Percentiles rank a stretch among this genome's conserved stretches.
These are phyloP conservation scores for Cordyceps cicadae DNA, from an alignment of 2,329 filamentous ascomycete genomes.

Conservation along the genomic window DNA sequence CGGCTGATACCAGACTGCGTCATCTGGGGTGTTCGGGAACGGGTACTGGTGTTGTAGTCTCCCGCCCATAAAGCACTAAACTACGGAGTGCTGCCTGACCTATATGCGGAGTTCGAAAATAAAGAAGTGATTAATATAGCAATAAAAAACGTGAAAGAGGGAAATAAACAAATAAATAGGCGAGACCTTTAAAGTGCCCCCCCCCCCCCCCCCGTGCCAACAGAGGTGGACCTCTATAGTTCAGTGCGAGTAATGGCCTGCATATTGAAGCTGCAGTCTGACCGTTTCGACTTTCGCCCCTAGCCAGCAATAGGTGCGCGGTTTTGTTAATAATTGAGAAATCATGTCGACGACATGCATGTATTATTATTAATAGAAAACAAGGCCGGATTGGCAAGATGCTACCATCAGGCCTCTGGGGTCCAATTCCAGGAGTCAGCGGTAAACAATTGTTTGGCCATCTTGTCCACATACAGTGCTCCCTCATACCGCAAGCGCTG, in stretches of 20 bases:
- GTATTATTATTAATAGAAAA: conserved; percentile 9
- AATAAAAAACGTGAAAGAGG: background rate
- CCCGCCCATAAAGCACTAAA: no score
- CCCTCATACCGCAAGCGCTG: conserved; percentile 42
- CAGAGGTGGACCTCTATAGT: background rate
- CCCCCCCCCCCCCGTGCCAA: background rate
- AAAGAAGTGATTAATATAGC: background rate
- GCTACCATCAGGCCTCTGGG: conserved; percentile 30
- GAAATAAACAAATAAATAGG: background rate
- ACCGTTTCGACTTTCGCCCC: background rate
- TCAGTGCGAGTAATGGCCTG: conserved; percentile 11
- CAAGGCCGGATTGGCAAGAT: background rate
- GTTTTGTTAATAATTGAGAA: background rate
- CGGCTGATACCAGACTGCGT: background rate
- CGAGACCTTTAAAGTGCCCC: background rate
- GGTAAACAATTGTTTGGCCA: conserved; percentile 47
- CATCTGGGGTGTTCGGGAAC: background rate
- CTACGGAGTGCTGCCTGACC: no score
- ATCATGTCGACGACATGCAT: background rate
- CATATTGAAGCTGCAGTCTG: background rate
- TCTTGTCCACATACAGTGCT: conserved; percentile 39
- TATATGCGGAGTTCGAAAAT: no score
- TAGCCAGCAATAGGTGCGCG: background rate
- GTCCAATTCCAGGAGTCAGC: conserved; percentile 54
- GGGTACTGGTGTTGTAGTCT: no score